Conservation (phyloP, 176 grass and related monocot species). For the Triticum urartu region DNA sequence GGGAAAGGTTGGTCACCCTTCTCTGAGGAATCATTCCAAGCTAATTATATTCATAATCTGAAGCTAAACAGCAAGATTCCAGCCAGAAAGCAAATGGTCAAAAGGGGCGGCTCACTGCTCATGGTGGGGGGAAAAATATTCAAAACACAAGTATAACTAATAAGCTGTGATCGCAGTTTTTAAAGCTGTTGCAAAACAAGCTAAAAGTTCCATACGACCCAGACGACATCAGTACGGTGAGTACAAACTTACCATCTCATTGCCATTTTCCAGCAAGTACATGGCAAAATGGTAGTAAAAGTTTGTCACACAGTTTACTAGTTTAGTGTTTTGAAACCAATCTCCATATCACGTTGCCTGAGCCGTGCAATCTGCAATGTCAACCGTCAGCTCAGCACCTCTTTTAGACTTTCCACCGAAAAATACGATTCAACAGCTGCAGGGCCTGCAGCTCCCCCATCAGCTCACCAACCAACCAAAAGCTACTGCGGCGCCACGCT, state of each 20-base stretch:
- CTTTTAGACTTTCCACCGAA: not conserved
- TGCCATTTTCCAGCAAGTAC: not conserved
- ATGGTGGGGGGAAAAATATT: not conserved
- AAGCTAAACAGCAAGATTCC: not conserved
- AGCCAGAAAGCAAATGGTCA: not conserved
- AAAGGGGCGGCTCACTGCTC: not conserved
- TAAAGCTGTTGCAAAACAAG: not conserved
- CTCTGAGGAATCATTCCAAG: not conserved
- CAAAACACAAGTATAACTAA: not conserved
- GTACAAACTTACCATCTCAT: not conserved
- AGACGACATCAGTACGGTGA: not conserved
- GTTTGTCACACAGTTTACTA: not conserved
- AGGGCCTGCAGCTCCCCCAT: too few species aligned
- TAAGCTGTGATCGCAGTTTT: not conserved
- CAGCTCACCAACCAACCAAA: slow-evolving; percentile 33
- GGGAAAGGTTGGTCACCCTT: not conserved
- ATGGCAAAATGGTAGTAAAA: not conserved
- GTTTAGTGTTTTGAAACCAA: too few species aligned
- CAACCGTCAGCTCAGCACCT: not conserved
- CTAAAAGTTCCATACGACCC: not conserved
- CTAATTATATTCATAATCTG: not conserved
- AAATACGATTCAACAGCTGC: slow-evolving; percentile 19
- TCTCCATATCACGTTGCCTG: not conserved
- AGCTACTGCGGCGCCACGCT: not conserved
- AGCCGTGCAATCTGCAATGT: not conserved